These are phyloP conservation scores for Fusarium sp. DNA, from an alignment of 2,329 filamentous ascomycete species.

Conservation along the genomic window DNA sequence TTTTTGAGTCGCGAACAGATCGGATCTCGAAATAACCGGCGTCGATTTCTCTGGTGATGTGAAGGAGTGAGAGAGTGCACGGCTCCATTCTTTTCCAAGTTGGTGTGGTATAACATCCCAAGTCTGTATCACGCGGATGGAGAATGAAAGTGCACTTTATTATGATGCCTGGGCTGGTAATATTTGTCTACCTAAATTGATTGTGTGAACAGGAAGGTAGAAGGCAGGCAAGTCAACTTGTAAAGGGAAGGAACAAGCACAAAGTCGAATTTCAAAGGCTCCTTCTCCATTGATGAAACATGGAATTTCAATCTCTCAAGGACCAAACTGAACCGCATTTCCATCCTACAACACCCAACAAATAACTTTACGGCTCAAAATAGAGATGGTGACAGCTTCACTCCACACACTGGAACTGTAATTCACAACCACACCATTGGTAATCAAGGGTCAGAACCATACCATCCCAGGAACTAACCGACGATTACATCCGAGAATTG, in stretches of 20 bases:
- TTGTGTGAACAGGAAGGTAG: background rate
- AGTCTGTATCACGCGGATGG: conserved; percentile 22
- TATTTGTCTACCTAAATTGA: background rate
- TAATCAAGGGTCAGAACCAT: background rate
- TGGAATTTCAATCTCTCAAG: background rate
- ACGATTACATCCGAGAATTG: background rate
- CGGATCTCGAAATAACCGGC: conserved; percentile 13
- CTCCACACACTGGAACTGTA: background rate
- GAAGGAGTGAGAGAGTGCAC: conserved; percentile 17
- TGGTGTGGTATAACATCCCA: conserved; percentile 6
- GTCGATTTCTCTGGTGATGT: conserved; percentile 14
- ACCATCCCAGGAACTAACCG: background rate
- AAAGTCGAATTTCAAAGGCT: background rate
- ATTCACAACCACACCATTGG: conserved; percentile 11
- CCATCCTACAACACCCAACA: conserved; percentile 1
- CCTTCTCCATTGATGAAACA: background rate
- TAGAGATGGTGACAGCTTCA: conserved; percentile 18
- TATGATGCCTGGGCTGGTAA: background rate
- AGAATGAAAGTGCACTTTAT: background rate
- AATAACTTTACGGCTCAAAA: background rate
- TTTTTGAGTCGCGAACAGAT: conserved; percentile 14
- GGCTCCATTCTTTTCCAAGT: conserved; percentile 9
- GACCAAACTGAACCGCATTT: background rate
- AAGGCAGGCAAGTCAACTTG: conserved; percentile 13
- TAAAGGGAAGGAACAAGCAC: conserved; percentile 7